Conservation (phyloP, 2,329 filamentous ascomycete genomes). For the Epichloe scottii region DNA sequence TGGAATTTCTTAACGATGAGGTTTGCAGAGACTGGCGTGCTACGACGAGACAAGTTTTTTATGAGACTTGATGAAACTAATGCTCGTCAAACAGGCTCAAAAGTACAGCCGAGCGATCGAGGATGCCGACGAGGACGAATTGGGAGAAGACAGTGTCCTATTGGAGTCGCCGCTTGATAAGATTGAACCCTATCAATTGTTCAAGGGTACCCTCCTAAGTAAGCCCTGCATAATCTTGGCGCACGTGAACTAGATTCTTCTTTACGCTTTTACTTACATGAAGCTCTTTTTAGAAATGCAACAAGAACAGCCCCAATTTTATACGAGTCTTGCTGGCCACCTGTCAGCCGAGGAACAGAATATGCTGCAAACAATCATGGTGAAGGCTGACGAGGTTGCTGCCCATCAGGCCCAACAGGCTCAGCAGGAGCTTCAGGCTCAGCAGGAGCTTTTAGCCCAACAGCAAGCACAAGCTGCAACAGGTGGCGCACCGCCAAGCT, state of each 20-base stretch:
- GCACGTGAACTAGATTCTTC: neutral
- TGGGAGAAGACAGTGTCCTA: constrained; percentile 83
- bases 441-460: constrained; percentile 16
- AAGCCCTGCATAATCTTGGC: constrained; percentile 27
- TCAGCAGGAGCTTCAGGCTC: constrained; percentile 7
- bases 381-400: constrained; percentile 37
- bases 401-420: constrained; percentile 11
- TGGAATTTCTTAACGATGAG: constrained; percentile 92
- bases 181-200: constrained; percentile 85
- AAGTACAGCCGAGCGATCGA: constrained; percentile 64
- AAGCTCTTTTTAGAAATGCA: constrained; percentile 53
- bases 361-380: constrained; percentile 68
- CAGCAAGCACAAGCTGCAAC: constrained; percentile 12
- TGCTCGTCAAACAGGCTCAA: constrained; percentile 44
- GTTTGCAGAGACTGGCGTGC: constrained; percentile 29
- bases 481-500: constrained; percentile 5
- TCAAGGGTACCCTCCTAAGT: constrained; percentile 75
- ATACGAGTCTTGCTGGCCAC: constrained; percentile 65
- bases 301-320: constrained; percentile 82
- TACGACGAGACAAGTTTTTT: neutral
- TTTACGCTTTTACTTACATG: neutral
- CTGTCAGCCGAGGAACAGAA: constrained; percentile 70
- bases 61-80: neutral
- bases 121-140: constrained; percentile 70
- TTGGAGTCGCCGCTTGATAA: constrained; percentile 92